These are phyloP conservation scores for Tulasnella sp. DNA, from an alignment of 768 basidiomycete genomes.

Conservation along the genomic window DNA sequence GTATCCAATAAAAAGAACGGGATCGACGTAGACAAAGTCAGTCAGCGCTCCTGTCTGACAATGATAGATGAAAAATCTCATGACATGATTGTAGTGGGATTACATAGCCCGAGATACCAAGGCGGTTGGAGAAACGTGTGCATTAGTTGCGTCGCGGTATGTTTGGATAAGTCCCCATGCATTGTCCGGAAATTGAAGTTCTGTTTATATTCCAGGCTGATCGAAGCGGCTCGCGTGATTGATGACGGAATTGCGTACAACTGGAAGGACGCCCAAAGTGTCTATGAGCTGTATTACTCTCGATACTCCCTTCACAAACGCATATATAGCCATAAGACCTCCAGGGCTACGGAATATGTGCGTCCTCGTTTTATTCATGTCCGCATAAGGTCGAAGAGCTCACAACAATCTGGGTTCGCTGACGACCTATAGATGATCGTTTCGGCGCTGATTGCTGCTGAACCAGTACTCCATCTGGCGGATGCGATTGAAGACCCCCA, in stretches of 20 bases:
- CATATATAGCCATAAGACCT: conserved; percentile 76
- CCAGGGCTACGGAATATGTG: conserved; percentile 53
- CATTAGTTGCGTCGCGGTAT: conserved; percentile 41
- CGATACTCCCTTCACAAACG: conserved; percentile 74
- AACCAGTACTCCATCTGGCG: conserved; percentile 52
- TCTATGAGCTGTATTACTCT: conserved; percentile 63
- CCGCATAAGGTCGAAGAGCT: background rate
- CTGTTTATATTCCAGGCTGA: conserved; percentile 37
- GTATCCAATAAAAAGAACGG: conserved; percentile 76
- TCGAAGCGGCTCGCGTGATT: conserved; percentile 65
- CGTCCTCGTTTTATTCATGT: background rate
- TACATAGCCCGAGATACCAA: conserved; percentile 70
- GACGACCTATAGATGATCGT: conserved; percentile 57
- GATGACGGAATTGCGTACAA: conserved; percentile 68
- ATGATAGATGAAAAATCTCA: background rate
- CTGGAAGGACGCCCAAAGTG: conserved; percentile 67
- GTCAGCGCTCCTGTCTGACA: background rate
- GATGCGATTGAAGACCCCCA: conserved; percentile 45
- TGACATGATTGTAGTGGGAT: conserved; percentile 30
- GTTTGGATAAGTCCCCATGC: background rate
- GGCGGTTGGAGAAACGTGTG: conserved; percentile 53
- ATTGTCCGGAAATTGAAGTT: background rate
- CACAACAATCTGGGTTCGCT: too few species aligned
- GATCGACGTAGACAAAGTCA: conserved; percentile 76
- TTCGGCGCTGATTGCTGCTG: conserved; percentile 61